Evolutionary conservation across 768 basidiomycete species (phyloP), one percentile per base, ranked within the genome.

Genomic region (Rhodocollybia butyracea): DNA sequence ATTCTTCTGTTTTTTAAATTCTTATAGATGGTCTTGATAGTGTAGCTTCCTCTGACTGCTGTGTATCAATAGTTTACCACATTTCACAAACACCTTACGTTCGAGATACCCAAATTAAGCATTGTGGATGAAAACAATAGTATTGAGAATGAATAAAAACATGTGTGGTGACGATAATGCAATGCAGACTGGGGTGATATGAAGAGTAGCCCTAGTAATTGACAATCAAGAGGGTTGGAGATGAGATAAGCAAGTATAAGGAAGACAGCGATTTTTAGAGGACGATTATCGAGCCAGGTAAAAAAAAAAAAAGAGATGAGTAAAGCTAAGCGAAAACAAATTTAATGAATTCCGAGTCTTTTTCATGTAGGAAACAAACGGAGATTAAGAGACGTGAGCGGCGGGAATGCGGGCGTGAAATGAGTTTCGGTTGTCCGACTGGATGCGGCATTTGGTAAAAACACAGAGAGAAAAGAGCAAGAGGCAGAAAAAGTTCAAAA

Each of bases 101-200:
- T 46, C 45, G 26, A 29, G 17, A 29, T 46, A 29, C 19, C 22
- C 30, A 45, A n/a, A n/a, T n/a, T n/a, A n/a, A n/a, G n/a, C n/a
- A n/a, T n/a, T n/a, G n/a, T n/a, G n/a, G n/a, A n/a, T n/a, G n/a
- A n/a, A 32, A 19, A 50, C 11, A 50, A 50, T 50, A 50, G 5
- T 38, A 50, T 50, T 50, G 48, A 38, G 22, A 39, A 39, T 50
- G 66, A 75, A 75, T 73, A 76, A 80, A 78, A 71, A 79, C 72
- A 74, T 76, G 68, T 69, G 60, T 60, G 70, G 64, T 58, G 64
- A 64, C 59, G 61, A 62, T 60, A 57, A 67, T 65, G 64, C 59
- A 63, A 61, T 61, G 64, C 68, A 64, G 59, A 64, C 60, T 57
- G 57, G 62, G 63, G 66, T 67, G 65, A 73, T 70, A 76, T 78